Base-by-base conservation (phyloP, 2,329 filamentous ascomycete species). In the Colletotrichum brevisporum region DNA sequence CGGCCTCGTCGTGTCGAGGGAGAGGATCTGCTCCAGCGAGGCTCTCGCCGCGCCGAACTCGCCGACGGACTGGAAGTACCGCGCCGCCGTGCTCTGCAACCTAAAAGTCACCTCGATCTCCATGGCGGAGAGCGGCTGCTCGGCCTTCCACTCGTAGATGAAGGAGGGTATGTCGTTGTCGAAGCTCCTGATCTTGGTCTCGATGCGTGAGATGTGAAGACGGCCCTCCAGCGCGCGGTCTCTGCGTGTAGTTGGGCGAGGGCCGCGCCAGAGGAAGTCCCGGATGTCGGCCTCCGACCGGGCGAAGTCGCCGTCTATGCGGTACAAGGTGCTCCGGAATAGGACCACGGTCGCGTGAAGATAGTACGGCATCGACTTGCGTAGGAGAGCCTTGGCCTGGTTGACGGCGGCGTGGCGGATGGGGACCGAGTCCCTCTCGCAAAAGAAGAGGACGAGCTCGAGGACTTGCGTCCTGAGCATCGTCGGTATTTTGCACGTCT, bases 121-220 rank as follows among this genome's bases (percentile, higher is more conserved):
- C 6, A 80, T 71, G 0, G 72, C 73, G 0, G 78, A 80, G 2
- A 78, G 64, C 0, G 78, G 78, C 13, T 75, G 73, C 0, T 73
- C 67, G 0, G 75, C 77, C 2, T 75, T 68, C 78, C 78, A 80
- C 2, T 67, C 69, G 47, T 79, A 80, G 16, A 80, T 79, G 16
- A 67, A 72, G 0, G 74, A 71, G 0, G 76, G 71, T 3, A 79
- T 74, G 12, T 77, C 77, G 0, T 66, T 67, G 6, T 79, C 78
- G 50, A 78, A 78, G 1, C 74, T 72, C 24, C 77, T 75, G 2
- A 80, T 78, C 57, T 79, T 80, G 43, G 78, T 80, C 45, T 80
- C 78, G 2, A 80, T 71, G n/a, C 75, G 74, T 0, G 78, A 78
- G 1, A 80, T 78, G 24, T 80, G 78, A 4, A 80, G 68, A 2